Percentiles rank a stretch among this genome's conserved stretches.
These are phyloP conservation scores for Pichia sp. DNA, from an alignment of 1,139 yeast species.

Conservation along the genomic window DNA sequence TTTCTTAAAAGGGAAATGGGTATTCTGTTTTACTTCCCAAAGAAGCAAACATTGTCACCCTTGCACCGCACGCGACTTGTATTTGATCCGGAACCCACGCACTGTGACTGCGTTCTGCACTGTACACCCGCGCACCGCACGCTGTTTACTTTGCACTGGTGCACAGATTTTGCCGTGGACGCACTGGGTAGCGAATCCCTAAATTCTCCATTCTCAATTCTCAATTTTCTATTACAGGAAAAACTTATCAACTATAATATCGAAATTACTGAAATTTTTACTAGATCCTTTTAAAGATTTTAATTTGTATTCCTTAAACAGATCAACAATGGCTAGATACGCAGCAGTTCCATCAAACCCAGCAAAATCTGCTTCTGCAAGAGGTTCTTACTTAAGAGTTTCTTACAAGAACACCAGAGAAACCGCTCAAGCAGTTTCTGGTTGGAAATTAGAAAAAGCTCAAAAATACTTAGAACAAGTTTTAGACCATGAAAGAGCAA, in stretches of 20 bases:
- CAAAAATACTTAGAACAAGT: constrained; percentile 95
- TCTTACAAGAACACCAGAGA: constrained; percentile 99
- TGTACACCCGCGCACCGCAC: constrained; percentile 1
- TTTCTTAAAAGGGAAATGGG: not conserved
- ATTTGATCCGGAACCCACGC: not conserved
- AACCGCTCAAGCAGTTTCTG: constrained; percentile 96
- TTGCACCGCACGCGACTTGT: not conserved
- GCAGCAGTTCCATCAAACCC: constrained; percentile 99
- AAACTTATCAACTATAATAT: not conserved
- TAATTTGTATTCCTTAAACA: constrained; percentile 4
- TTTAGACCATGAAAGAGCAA: constrained; percentile 97
- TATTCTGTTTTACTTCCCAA: not conserved
- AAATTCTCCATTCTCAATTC: not conserved
- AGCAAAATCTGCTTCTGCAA: constrained; percentile 98
- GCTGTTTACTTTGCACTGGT: not conserved
- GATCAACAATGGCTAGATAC: constrained; percentile 74
- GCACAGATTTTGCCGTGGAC: not conserved
- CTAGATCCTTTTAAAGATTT: not conserved
- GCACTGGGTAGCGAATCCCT: not conserved
- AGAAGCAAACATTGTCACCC: not conserved
- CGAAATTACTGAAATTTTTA: not conserved
- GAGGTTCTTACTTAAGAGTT: constrained; percentile 98
- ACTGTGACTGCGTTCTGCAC: not conserved
- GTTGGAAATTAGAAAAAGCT: constrained; percentile 97
- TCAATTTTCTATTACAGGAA: not conserved